Conservation (phyloP, 208 protist species). For the Trypanosoma theileri region DNA sequence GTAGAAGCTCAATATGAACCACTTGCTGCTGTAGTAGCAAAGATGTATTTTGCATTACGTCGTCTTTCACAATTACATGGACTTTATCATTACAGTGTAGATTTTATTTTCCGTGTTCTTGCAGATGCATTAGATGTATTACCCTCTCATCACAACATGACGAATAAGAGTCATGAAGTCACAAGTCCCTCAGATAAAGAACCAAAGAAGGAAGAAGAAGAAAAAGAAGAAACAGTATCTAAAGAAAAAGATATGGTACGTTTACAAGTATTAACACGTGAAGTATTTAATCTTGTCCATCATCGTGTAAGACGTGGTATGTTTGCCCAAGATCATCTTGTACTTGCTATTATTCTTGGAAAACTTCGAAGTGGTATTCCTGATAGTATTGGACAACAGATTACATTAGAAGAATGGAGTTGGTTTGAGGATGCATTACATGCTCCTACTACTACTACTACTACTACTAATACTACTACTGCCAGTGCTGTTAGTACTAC, state of each 20-base stretch:
- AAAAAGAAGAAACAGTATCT: not conserved
- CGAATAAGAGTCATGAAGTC: not conserved
- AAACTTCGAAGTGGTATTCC: constrained; percentile 85
- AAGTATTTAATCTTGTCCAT: constrained; percentile 79
- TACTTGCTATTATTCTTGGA: constrained; percentile 93
- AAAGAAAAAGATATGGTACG: constrained; percentile 34
- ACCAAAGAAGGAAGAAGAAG: constrained; percentile 4
- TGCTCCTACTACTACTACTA: not conserved
- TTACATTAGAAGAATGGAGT: constrained; percentile 73
- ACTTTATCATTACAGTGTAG: constrained; percentile 97
- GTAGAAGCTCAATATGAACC: constrained; percentile 92
- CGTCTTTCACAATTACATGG: constrained; percentile 92
- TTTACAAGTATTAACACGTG: constrained; percentile 41
- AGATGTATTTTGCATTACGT: constrained; percentile 96
- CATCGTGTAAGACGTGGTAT: constrained; percentile 87
- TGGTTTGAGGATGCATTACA: constrained; percentile 42
- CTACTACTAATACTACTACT: not conserved
- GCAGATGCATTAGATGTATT: constrained; percentile 72
- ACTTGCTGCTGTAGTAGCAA: constrained; percentile 85
- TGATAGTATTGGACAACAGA: constrained; percentile 25
- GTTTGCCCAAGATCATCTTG: constrained; percentile 93
- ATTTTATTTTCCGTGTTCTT: constrained; percentile 95
- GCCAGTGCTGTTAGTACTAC: not conserved
- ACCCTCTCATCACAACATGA: constrained; percentile 22
- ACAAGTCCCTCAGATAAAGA: not conserved